phyloP scores from a whole-genome alignment of 345 rosid species.

The Brassica cretica region DNA sequence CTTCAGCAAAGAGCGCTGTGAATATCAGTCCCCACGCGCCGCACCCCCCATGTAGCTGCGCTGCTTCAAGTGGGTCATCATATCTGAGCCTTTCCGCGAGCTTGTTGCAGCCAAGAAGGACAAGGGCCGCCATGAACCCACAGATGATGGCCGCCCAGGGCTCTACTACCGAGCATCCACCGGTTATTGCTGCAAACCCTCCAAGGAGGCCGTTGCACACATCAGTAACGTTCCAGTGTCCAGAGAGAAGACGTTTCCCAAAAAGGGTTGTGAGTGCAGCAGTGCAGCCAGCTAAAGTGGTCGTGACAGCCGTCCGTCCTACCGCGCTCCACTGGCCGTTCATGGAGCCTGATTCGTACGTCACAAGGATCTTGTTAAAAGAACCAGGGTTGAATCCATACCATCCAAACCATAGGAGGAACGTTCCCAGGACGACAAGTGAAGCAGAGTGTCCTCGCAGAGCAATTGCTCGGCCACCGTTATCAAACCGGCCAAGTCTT shows the following conservation, averaged over 20 bases:
- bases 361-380: conserved; percentile 43
- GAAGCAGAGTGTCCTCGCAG: conserved; percentile 41
- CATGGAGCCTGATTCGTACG: conserved; percentile 39
- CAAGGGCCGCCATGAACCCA: conserved; percentile 65
- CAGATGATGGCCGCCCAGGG: conserved; percentile 87
- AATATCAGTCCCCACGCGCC: conserved; percentile 79
- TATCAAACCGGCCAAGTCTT: conserved; percentile 36
- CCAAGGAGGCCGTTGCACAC: conserved; percentile 83
- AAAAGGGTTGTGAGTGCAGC: conserved; percentile 80
- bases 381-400: conserved; percentile 85
- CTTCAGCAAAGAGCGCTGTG: conserved; percentile 63
- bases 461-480: conserved; percentile 33
- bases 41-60: conserved; percentile 80
- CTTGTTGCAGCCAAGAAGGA: conserved; percentile 59
- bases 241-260: conserved; percentile 60
- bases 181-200: conserved; percentile 83
- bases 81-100: conserved; percentile 52
- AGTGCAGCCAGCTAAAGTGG: conserved; percentile 74
- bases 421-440: conserved; percentile 40
- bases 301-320: conserved; percentile 79
- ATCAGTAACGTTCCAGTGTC: conserved; percentile 76
- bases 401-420: conserved; percentile 52
- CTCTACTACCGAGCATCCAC: conserved; percentile 79
- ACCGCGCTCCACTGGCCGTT: conserved; percentile 85
- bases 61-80: conserved; percentile 77